Evolutionary conservation across 305 asterid genomes (phyloP).

Genomic region (Euphrasia arctica): DNA sequence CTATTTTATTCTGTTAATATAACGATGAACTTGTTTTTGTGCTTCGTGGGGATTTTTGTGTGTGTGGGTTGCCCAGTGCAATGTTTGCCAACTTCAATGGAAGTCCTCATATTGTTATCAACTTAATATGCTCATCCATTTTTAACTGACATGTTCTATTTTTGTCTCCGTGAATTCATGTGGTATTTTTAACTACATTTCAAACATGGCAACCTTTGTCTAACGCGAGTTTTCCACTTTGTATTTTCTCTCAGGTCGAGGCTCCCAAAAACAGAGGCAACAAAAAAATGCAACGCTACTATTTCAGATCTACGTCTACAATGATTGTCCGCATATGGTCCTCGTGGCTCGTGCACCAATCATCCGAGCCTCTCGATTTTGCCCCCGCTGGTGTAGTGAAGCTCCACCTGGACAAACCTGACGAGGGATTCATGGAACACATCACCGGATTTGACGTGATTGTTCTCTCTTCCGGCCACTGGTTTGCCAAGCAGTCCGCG

Average conservation of each 20-base stretch:
- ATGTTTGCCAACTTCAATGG: too few relatives aligned
- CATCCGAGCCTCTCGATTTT: constrained; percentile 56
- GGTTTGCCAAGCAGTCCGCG: constrained; percentile 91
- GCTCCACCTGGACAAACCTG: constrained; percentile 85
- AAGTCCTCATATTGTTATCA: too few relatives aligned
- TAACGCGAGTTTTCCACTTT: too few relatives aligned
- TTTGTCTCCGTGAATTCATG: too few relatives aligned
- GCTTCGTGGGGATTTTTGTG: too few relatives aligned
- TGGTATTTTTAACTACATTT: too few relatives aligned
- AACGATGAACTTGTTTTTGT: too few relatives aligned
- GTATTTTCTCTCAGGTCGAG: constrained; percentile 54
- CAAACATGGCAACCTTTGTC: too few relatives aligned
- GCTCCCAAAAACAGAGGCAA: constrained; percentile 80
- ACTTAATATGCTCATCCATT: too few relatives aligned
- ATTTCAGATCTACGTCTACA: constrained; percentile 81
- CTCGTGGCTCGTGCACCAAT: constrained; percentile 92
- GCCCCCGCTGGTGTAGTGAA: constrained; percentile 74
- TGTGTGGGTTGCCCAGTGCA: too few relatives aligned
- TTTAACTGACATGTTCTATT: too few relatives aligned
- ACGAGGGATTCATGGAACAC: constrained; percentile 70
- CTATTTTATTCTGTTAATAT: too few relatives aligned
- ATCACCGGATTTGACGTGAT: constrained; percentile 58
- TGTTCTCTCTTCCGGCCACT: constrained; percentile 95
- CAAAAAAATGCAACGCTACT: constrained; percentile 74
- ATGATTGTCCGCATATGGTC: constrained; percentile 92